These are phyloP conservation scores for Westerdykella sp. DNA, from an alignment of 2,329 filamentous ascomycete genomes.

Conservation along the genomic window DNA sequence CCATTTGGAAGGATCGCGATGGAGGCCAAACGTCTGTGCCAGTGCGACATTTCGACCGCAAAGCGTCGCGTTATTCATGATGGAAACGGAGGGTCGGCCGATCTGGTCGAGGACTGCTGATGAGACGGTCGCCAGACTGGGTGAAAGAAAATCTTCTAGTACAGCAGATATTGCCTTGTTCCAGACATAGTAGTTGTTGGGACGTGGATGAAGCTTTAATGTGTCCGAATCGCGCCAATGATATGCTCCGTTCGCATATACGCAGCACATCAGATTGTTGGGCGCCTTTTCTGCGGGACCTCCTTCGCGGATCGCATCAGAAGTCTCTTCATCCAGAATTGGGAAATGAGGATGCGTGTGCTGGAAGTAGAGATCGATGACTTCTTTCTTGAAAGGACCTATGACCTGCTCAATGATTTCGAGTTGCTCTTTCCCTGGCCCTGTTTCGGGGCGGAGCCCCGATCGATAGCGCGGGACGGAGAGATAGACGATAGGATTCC, in stretches of 20 bases:
- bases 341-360: constrained; percentile 36
- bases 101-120: constrained; percentile 38
- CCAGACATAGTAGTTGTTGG: constrained; percentile 37
- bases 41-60: constrained; percentile 50
- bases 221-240: constrained; percentile 35
- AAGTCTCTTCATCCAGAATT: constrained; percentile 36
- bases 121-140: constrained; percentile 37
- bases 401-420: constrained; percentile 40
- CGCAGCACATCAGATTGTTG: constrained; percentile 35
- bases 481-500: constrained; percentile 38
- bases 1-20: constrained; percentile 51
- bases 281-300: constrained; percentile 33
- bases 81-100: constrained; percentile 37
- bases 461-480: constrained; percentile 47
- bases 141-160: constrained; percentile 40
- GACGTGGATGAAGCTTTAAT: constrained; percentile 32
- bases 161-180: constrained; percentile 39
- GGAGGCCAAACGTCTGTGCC: constrained; percentile 51
- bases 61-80: constrained; percentile 47
- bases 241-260: constrained; percentile 35
- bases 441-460: constrained; percentile 34
- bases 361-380: constrained; percentile 44
- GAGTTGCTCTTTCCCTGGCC: constrained; percentile 35
- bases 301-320: constrained; percentile 23
- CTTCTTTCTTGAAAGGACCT: constrained; percentile 33